These are phyloP conservation scores for Blastobotrys ciferrii DNA, from an alignment of 1,139 yeast species.

Conservation along the genomic window DNA sequence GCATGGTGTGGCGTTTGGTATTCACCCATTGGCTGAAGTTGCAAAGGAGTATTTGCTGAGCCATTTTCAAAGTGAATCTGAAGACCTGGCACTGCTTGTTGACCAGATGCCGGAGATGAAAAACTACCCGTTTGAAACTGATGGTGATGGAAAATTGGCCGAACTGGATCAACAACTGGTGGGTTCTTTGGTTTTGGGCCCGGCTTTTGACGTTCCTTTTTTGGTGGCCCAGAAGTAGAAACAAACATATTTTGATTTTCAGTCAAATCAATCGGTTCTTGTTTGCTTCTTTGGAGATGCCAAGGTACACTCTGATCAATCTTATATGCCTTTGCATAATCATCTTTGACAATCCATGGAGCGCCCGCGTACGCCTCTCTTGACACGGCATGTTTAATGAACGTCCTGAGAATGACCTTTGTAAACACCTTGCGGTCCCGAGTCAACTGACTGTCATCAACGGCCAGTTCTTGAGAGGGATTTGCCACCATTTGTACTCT, in stretches of 20 bases:
- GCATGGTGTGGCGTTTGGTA: not conserved
- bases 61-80: constrained; percentile 6
- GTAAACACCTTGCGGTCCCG: constrained; percentile 88
- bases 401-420: constrained; percentile 84
- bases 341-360: constrained; percentile 92
- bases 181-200: constrained; percentile 7
- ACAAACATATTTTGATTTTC: not conserved
- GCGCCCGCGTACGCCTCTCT: constrained; percentile 87
- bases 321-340: constrained; percentile 46
- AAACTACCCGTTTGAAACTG: not conserved
- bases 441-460: constrained; percentile 68
- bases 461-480: constrained; percentile 54
- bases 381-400: constrained; percentile 78
- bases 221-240: constrained; percentile 3
- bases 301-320: constrained; percentile 38
- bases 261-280: constrained; percentile 1
- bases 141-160: constrained; percentile 5
- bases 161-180: not conserved
- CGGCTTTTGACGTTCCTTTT: constrained; percentile 10
- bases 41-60: constrained; percentile 6
- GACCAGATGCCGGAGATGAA: not conserved
- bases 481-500: constrained; percentile 60
- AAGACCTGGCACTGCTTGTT: not conserved
- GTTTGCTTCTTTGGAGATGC: constrained; percentile 24
- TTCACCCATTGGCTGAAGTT: constrained; percentile 1